A percentile compares a stretch with the other conserved stretches of the same genome.
Evolutionary conservation across 768 basidiomycete species (phyloP).

Genomic region (Boletus huronensis): DNA sequence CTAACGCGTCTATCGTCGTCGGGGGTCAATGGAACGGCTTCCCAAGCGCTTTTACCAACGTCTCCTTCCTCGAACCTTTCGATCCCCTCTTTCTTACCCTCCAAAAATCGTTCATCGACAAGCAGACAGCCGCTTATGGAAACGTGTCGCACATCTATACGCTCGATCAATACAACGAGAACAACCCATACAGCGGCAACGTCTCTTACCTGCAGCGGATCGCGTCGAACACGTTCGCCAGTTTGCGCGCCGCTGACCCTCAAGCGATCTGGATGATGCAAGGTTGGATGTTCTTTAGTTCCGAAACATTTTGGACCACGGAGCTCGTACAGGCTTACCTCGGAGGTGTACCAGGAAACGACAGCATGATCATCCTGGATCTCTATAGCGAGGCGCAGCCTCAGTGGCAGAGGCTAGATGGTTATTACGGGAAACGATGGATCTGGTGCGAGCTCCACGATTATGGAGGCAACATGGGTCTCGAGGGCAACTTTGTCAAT

Average conservation of each 20-base stretch:
- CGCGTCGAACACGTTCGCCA: constrained; percentile 34
- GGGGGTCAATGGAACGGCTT: constrained; percentile 38
- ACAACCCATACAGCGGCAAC: constrained; percentile 34
- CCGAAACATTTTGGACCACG: constrained; percentile 36
- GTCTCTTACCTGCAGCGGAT: constrained; percentile 33
- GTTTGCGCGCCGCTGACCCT: constrained; percentile 38
- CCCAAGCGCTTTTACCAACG: constrained; percentile 32
- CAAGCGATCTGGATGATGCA: constrained; percentile 43
- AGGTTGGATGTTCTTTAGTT: constrained; percentile 40
- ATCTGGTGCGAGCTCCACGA: constrained; percentile 42
- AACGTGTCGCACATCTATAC: constrained; percentile 40
- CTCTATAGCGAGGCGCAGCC: constrained; percentile 39
- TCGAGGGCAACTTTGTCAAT: constrained; percentile 37
- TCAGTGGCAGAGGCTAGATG: constrained; percentile 39
- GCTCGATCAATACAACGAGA: constrained; percentile 46
- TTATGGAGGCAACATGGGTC: constrained; percentile 38
- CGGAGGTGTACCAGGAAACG: constrained; percentile 34
- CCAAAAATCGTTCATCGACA: constrained; percentile 38
- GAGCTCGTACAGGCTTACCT: constrained; percentile 40
- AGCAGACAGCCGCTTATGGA: constrained; percentile 37
- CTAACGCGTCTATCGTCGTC: constrained; percentile 34
- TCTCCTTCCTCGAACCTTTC: constrained; percentile 40
- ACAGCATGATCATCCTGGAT: constrained; percentile 41
- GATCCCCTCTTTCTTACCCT: constrained; percentile 36
- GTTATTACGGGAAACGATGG: constrained; percentile 41